phyloP scores from a whole-genome alignment of 768 basidiomycete genomes.

The Suillus luteus region DNA sequence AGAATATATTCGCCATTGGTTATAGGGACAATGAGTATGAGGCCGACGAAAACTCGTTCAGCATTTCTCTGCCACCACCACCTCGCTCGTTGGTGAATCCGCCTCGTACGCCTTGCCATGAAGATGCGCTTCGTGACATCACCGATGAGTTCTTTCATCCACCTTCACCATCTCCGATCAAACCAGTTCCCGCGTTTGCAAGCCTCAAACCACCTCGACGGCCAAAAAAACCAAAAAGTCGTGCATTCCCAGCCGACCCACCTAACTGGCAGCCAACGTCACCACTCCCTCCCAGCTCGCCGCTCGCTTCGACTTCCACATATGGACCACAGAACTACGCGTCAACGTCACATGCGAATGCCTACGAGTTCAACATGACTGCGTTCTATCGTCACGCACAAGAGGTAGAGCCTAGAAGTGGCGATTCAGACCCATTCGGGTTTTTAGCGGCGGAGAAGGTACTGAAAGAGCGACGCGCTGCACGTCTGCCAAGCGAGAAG shows the following conservation, averaged over 20 bases:
- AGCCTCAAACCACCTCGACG: conserved; percentile 31
- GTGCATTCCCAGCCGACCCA: conserved; percentile 33
- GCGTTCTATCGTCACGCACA: conserved; percentile 26
- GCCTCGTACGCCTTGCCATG: conserved; percentile 27
- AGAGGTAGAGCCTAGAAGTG: conserved; percentile 3
- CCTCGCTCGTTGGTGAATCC: conserved; percentile 17
- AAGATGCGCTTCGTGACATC: conserved; percentile 33
- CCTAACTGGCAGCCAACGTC: conserved; percentile 36
- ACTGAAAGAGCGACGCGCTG: conserved; percentile 44
- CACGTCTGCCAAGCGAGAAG: conserved; percentile 14
- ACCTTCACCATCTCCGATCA: conserved; percentile 33
- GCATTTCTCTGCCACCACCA: conserved; percentile 10
- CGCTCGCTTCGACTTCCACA: conserved; percentile 27
- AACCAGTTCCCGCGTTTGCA: conserved; percentile 16
- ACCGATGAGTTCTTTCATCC: conserved; percentile 38
- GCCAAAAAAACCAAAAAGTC: conserved; percentile 35
- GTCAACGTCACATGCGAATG: conserved; percentile 9
- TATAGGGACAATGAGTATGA: conserved; percentile 3
- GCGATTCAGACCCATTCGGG: conserved; percentile 55
- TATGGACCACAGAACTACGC: conserved; percentile 13
- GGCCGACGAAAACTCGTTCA: conserved; percentile 19
- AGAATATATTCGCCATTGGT: conserved; percentile 9
- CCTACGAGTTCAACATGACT: conserved; percentile 22
- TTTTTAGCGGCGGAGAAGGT: conserved; percentile 56
- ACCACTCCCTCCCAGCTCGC: conserved; percentile 38